Evolutionary conservation across 2,329 filamentous ascomycete species (phyloP), one percentile per base, ranked within the genome.

Genomic region (Stagonosporopsis rhizophila): DNA sequence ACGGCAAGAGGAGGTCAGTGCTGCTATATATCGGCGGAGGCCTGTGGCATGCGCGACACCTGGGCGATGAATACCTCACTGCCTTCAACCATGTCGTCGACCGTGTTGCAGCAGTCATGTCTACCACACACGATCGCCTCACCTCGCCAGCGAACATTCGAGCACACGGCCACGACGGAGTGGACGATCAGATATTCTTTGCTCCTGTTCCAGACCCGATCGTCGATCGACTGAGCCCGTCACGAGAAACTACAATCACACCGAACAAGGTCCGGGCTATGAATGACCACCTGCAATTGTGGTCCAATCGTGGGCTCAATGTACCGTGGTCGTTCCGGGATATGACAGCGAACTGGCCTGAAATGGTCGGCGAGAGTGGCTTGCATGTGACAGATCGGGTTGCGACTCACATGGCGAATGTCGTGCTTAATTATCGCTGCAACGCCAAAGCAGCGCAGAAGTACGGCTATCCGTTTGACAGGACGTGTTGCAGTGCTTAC

Each of bases 21-120:
- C 62, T 85, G 42, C 69, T 87, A 20, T 64, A 87, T 2, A 65
- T 86, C 28, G 85, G 85, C 2, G 79, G 81, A 34, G 85, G 85
- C 2, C 71, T 86, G 20, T 86, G 81, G 81, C 79, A 84, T 66
- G 82, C 83, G 27, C 77, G 80, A 48, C 78, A 84, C 69, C 75
- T 81, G 15, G 77, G 76, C n/a, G 74, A 78, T 19, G 75, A 76
- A 38, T 81, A 78, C 56, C 70, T 82, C 19, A 69, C 76, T 25
- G 59, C 73, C 1, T 86, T 84, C 69, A 77, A 77, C 52, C 69
- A 76, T 30, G 74, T 79, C 14, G 75, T 86, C 38, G 77, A 82
- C 38, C 65, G 70, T 50, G 74, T 86, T 22, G 44, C 57, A 12
- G 39, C 60, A 40, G 62, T 58, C 38, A 63, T 62, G 49, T 45